phyloP scores from a whole-genome alignment of 306 rosid species.

The Arachis hypogaea region DNA sequence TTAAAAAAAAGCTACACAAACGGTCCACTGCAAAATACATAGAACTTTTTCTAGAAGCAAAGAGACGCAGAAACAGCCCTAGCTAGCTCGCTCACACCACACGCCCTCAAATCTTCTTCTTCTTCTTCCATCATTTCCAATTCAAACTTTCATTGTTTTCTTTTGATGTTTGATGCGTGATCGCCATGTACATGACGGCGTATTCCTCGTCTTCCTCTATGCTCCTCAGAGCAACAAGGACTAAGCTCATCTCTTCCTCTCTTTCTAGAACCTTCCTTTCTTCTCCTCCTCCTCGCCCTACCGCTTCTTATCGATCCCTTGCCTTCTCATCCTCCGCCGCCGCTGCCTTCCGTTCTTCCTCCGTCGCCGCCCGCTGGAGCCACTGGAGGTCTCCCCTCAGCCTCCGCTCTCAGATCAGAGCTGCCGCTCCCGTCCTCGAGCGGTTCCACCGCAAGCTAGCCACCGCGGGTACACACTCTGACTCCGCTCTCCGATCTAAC shows the following conservation, averaged over 20 bases:
- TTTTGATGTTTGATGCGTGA: constrained; percentile 40
- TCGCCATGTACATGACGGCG: constrained; percentile 53
- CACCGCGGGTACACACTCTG: constrained; percentile 62
- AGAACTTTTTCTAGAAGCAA: background rate
- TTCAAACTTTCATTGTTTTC: background rate
- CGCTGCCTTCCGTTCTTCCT: constrained; percentile 43
- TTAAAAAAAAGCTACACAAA: no score
- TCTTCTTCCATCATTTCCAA: no score
- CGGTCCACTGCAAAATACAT: background rate
- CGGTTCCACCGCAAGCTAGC: constrained; percentile 78
- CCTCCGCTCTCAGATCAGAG: constrained; percentile 86
- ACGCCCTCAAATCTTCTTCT: background rate
- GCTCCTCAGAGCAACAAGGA: constrained; percentile 72
- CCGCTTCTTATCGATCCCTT: constrained; percentile 43
- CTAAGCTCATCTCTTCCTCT: constrained; percentile 41
- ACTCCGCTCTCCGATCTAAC: constrained; percentile 3
- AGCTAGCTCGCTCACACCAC: background rate
- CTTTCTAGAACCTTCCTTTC: constrained; percentile 54
- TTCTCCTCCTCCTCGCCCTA: constrained; percentile 19
- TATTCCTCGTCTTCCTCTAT: constrained; percentile 56
- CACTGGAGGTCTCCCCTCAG: constrained; percentile 74
- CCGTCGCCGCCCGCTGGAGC: constrained; percentile 64
- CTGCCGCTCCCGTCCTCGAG: constrained; percentile 71
- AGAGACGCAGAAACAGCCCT: background rate
- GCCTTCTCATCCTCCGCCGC: constrained; percentile 49